Percentiles rank a stretch among this genome's conserved stretches.
phyloP scores from a whole-genome alignment of 768 basidiomycete genomes.

The Fomitopsis pulvina region DNA sequence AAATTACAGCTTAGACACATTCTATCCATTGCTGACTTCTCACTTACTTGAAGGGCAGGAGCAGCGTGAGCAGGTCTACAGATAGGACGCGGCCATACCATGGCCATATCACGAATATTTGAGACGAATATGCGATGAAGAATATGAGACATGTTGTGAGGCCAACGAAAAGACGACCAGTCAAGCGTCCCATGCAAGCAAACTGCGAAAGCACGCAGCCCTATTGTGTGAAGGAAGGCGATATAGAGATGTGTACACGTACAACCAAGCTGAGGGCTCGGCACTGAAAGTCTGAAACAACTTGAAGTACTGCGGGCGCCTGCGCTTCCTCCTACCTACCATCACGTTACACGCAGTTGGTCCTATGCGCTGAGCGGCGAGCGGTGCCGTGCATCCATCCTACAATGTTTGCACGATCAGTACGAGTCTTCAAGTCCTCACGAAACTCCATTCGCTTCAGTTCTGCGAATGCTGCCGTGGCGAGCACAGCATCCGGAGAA shows the following conservation, averaged over 20 bases:
- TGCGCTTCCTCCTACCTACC: background rate
- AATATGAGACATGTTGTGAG: constrained; percentile 66
- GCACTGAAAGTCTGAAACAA: no score
- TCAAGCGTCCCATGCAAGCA: constrained; percentile 34
- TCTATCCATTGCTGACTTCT: background rate
- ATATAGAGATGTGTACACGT: background rate
- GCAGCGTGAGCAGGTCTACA: constrained; percentile 65
- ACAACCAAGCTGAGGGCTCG: background rate
- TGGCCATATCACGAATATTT: constrained; percentile 87
- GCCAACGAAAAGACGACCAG: constrained; percentile 59
- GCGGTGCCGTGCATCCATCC: background rate
- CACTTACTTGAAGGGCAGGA: constrained; percentile 87
- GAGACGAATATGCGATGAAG: constrained; percentile 87
- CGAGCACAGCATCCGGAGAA: background rate
- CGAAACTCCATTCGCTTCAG: constrained; percentile 1
- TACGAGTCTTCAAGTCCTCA: background rate
- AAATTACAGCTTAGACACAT: background rate
- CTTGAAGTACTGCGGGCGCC: no score
- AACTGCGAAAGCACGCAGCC: background rate
- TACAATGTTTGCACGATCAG: background rate
- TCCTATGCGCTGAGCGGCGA: background rate
- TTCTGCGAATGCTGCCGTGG: constrained; percentile 4
- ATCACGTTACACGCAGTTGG: background rate
- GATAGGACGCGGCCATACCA: constrained; percentile 82
- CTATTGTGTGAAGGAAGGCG: background rate